These are phyloP conservation scores for Vitis labrusca DNA, from an alignment of 164 flowering plant species.

Conservation along the genomic window DNA sequence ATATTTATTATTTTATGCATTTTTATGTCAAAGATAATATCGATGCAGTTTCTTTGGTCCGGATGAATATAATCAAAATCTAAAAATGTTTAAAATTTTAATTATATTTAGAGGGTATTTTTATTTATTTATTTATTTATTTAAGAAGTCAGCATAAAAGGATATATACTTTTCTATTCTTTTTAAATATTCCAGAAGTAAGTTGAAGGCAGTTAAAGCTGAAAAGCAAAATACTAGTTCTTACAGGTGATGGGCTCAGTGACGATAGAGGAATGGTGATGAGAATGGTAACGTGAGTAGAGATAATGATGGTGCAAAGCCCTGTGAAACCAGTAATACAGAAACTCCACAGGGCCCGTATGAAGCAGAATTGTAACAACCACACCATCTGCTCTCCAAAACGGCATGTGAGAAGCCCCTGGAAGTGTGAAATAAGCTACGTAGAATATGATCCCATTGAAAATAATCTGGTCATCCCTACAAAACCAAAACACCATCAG, in stretches of 20 bases:
- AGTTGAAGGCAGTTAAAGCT: neutral
- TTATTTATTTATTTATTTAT: no score
- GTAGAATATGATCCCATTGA: slow-evolving; percentile 30
- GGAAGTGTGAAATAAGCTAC: neutral
- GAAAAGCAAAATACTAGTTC: neutral
- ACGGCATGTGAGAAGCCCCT: slow-evolving; percentile 8
- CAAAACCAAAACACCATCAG: neutral
- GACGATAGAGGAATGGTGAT: slow-evolving; percentile 46
- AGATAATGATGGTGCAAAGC: slow-evolving; percentile 46
- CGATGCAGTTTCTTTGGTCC: no score
- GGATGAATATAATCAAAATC: no score
- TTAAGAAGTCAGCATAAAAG: no score
- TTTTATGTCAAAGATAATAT: no score
- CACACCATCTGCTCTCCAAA: slow-evolving; percentile 34
- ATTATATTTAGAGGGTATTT: no score
- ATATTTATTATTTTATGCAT: no score
- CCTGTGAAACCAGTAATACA: slow-evolving; percentile 48
- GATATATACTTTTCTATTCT: no score
- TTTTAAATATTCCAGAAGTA: no score
- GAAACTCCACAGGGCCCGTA: slow-evolving; percentile 36
- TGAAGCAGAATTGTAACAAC: slow-evolving; percentile 27
- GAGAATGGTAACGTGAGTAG: slow-evolving; percentile 47
- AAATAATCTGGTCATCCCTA: slow-evolving; percentile 47
- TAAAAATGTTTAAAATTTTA: no score
- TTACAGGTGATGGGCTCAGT: slow-evolving; percentile 46